These are phyloP conservation scores for Thalia dealbata DNA, from an alignment of 176 grass and related monocot genomes.

Conservation along the genomic window DNA sequence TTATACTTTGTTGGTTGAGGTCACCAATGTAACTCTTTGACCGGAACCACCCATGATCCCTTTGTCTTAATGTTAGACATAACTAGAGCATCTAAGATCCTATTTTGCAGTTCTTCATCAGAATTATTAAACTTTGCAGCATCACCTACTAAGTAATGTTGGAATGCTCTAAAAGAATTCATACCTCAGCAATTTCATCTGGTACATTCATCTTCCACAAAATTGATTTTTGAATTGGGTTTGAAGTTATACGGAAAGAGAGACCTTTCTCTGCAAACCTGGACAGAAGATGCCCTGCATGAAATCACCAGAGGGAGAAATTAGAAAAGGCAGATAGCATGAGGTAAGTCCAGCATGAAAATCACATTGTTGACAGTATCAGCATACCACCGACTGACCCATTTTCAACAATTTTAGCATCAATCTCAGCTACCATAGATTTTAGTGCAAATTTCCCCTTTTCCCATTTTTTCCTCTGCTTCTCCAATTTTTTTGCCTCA, in stretches of 20 bases:
- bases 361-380: not conserved
- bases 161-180: not conserved
- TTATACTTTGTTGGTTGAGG: too few relatives aligned
- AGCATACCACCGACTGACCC: conserved; percentile 58
- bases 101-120: too few relatives aligned
- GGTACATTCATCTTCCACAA: conserved; percentile 70
- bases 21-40: too few relatives aligned
- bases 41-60: too few relatives aligned
- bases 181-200: conserved; percentile 35
- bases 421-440: conserved; percentile 54
- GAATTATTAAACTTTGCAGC: too few relatives aligned
- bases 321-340: conserved; percentile 3
- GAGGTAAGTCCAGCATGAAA: not conserved
- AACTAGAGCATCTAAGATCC: too few relatives aligned
- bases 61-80: too few relatives aligned
- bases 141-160: too few relatives aligned
- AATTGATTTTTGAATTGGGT: conserved; percentile 50
- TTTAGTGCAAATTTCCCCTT: conserved; percentile 60
- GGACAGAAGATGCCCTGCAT: conserved; percentile 47
- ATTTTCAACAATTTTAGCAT: conserved; percentile 47
- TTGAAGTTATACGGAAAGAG: conserved; percentile 27
- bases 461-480: conserved; percentile 60
- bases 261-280: conserved; percentile 47
- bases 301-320: not conserved
- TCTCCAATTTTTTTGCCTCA: conserved; percentile 43